phyloP scores from a whole-genome alignment of 768 basidiomycete species.

The Neoboletus magnificus region DNA sequence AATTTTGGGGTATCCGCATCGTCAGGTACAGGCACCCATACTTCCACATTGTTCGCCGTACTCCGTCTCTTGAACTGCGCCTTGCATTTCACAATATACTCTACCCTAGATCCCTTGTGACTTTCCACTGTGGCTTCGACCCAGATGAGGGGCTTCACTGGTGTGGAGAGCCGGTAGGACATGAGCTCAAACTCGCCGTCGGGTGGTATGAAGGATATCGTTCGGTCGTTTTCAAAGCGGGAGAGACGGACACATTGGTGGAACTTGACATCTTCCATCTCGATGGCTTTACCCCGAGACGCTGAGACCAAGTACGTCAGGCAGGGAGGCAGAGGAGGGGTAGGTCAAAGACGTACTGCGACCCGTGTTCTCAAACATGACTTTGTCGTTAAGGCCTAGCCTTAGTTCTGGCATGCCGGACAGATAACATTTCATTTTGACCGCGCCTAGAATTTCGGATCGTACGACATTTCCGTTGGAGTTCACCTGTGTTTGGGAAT shows the following conservation, averaged over 20 bases:
- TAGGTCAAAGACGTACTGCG: conserved; percentile 60
- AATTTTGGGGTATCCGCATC: conserved; percentile 98
- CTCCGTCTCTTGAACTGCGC: conserved; percentile 98
- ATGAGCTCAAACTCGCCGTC: conserved; percentile 99
- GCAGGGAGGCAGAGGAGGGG: background rate
- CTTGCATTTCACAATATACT: conserved; percentile 94
- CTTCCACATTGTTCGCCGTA: conserved; percentile 97
- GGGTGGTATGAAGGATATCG: conserved; percentile 98
- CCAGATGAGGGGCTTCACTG: conserved; percentile 92
- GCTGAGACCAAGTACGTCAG: background rate
- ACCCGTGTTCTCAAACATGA: conserved; percentile 98
- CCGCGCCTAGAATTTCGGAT: conserved; percentile 95
- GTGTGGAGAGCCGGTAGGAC: conserved; percentile 94
- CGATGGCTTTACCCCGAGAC: conserved; percentile 91
- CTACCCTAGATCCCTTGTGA: conserved; percentile 88
- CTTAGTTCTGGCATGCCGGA: conserved; percentile 99
- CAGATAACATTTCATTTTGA: conserved; percentile 99
- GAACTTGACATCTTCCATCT: conserved; percentile 99
- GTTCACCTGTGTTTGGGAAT: conserved; percentile 66
- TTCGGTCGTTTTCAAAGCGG: conserved; percentile 97
- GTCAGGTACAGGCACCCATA: conserved; percentile 98
- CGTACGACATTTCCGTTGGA: conserved; percentile 95
- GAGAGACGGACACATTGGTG: conserved; percentile 98
- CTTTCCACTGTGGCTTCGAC: conserved; percentile 96
- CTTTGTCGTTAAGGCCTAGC: conserved; percentile 96